Evolutionary conservation across 345 rosid species (phyloP).

Genomic region (Eucalyptus viminalis): DNA sequence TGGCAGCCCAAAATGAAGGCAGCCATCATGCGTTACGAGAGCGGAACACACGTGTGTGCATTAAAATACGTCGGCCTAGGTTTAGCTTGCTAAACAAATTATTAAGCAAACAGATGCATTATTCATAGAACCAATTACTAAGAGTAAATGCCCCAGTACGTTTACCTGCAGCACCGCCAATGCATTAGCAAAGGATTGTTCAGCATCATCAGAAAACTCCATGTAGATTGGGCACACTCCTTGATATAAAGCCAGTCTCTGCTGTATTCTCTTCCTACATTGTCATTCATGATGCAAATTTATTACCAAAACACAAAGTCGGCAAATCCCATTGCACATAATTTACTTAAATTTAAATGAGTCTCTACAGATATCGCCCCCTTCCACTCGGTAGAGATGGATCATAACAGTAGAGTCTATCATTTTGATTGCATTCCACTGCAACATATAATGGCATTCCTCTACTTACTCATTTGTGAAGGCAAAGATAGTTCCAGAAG

Average conservation of each 20-base stretch:
- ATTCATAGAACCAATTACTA: neutral
- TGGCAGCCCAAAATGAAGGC: neutral
- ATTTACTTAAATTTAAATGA: neutral
- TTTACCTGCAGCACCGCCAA: constrained; percentile 61
- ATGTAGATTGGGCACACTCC: constrained; percentile 90
- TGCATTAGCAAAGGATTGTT: constrained; percentile 74
- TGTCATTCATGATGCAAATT: neutral
- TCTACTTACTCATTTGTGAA: constrained; percentile 80
- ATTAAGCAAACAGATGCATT: neutral
- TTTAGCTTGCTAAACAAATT: neutral
- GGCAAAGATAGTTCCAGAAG: constrained; percentile 88
- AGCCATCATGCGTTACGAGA: neutral
- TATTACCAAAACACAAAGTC: neutral
- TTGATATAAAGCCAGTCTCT: constrained; percentile 86
- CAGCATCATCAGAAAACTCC: constrained; percentile 94
- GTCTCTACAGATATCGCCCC: neutral
- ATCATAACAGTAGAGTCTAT: neutral
- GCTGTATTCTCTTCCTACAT: constrained; percentile 76
- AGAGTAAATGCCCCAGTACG: neutral
- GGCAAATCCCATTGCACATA: neutral
- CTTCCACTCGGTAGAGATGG: neutral
- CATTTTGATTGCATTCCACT: neutral
- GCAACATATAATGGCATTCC: neutral
- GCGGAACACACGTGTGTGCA: neutral
- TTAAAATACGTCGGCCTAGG: neutral